Evolutionary conservation across 2,329 filamentous ascomycete genomes (phyloP), one percentile per base, ranked within the genome.

Genomic region (Cordyceps fumosorosea): DNA sequence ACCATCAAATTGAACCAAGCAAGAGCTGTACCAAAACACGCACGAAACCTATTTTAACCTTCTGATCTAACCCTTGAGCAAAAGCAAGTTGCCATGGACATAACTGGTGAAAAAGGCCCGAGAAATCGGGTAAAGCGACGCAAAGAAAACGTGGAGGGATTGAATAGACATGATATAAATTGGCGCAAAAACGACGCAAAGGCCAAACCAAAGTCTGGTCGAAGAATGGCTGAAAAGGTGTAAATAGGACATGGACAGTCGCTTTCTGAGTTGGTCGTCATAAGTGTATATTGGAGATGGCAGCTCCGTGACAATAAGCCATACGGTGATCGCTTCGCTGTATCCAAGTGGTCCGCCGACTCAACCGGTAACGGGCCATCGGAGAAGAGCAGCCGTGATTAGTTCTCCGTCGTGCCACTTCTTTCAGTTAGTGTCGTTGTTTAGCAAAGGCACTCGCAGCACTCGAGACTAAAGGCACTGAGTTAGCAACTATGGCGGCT

Each of bases 401-500:
- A 55, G 48, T 48, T 22, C 51, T 32, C 26, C 50, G 18, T 14
- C 50, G 26, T 53, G 37, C 44, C 42, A 40, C 18, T 5, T 20
- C 29, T 16, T 37, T 53, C 29, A 22, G 20, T 58, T 40, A 37
- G 11, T 42, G 29, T 50, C 20, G 48, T 57, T 18, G 47, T 29
- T 69, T 72, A 76, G 64, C 69, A 69, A 63, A 75, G 69, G 65
- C 76, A 78, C 62, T 78, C 76, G 67, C 77, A 78, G 65, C 76
- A 76, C 18, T 76, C 74, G 65, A 75, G 71, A 65, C 75, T 77
- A 56, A 18, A 47, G 34, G 6, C 22, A 45, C 55, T 24, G 22
- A 59, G 56, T 56, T 51, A 50, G 58, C 47, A 37, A 64, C 72
- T 64, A 44, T 40, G 26, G 42, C 54, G 22, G 34, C 40, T 44